Conservation (phyloP, 371 early-diverging fungal species). For the Actinomortierella wolfii region DNA sequence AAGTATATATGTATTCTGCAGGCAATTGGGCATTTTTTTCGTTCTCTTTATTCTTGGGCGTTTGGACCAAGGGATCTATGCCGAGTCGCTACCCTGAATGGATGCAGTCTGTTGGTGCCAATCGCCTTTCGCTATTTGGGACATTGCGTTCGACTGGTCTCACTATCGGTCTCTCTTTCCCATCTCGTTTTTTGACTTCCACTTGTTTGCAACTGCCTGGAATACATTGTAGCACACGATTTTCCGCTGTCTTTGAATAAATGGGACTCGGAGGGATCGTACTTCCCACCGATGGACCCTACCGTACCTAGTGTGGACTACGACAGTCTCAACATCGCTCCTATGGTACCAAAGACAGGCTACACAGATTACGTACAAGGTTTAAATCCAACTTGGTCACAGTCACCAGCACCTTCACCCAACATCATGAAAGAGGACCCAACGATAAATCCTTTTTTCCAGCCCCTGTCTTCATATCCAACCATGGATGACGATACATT, state of each 20-base stretch:
- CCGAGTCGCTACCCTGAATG: too few species aligned
- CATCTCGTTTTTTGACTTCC: neutral
- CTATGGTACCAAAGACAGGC: constrained; percentile 13
- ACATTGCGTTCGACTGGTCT: neutral
- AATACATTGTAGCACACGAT: constrained; percentile 8
- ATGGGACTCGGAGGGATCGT: constrained; percentile 25
- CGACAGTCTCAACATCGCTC: constrained; percentile 49
- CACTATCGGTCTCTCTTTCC: constrained; percentile 10
- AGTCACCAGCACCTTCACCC: constrained; percentile 67
- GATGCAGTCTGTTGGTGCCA: too few species aligned
- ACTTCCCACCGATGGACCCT: constrained; percentile 39
- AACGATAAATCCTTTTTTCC: constrained; percentile 64
- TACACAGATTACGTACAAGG: constrained; percentile 36
- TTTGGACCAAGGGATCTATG: too few species aligned
- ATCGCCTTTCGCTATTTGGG: too few species aligned
- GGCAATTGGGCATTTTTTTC: too few species aligned
- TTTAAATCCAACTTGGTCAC: constrained; percentile 58
- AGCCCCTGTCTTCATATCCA: constrained; percentile 48
- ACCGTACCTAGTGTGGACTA: constrained; percentile 46
- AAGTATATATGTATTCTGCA: too few species aligned
- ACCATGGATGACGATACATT: constrained; percentile 67
- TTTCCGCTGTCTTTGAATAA: constrained; percentile 28
- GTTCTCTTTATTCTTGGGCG: too few species aligned
- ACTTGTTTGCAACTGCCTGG: too few species aligned
- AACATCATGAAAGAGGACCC: constrained; percentile 60